Percentiles rank a stretch among this genome's conserved stretches.
These are phyloP conservation scores for Backusella circina DNA, from an alignment of 192 early-diverging fungal species.

Conservation along the genomic window DNA sequence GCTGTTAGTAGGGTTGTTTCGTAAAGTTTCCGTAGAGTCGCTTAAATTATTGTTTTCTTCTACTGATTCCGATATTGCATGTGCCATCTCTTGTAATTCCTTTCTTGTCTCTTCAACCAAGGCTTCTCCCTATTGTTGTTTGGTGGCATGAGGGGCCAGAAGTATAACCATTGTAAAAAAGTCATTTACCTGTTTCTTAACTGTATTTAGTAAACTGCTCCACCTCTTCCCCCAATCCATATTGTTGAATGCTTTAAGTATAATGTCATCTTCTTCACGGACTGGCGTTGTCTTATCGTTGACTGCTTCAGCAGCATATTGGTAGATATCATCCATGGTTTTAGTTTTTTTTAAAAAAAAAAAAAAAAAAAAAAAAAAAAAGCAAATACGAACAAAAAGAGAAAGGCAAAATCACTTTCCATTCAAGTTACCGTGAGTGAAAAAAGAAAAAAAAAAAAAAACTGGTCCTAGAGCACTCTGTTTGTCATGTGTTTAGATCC, in stretches of 20 bases:
- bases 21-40: background rate
- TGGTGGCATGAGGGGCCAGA: background rate
- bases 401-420: background rate
- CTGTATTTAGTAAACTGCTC: conserved; percentile 21
- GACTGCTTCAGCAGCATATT: conserved; percentile 27
- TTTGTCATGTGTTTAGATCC: background rate
- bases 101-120: conserved; percentile 49
- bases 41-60: background rate
- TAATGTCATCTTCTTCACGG: conserved; percentile 23
- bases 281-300: conserved; percentile 9
- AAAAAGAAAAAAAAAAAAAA: background rate
- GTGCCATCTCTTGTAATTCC: conserved; percentile 47
- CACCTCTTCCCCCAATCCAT: conserved; percentile 24
- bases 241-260: conserved; percentile 30
- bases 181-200: conserved; percentile 33
- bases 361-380: background rate
- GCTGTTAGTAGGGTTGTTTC: background rate
- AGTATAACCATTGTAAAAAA: background rate
- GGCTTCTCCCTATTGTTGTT: conserved; percentile 20
- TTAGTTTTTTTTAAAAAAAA: background rate
- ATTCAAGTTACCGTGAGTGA: background rate
- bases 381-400: background rate
- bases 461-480: background rate
- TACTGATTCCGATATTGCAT: conserved; percentile 38
- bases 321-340: conserved; percentile 35